Evolutionary conservation across 1,139 yeast genomes (phyloP), one percentile per base, ranked within the genome.

Genomic region (Taphrina confusa): DNA sequence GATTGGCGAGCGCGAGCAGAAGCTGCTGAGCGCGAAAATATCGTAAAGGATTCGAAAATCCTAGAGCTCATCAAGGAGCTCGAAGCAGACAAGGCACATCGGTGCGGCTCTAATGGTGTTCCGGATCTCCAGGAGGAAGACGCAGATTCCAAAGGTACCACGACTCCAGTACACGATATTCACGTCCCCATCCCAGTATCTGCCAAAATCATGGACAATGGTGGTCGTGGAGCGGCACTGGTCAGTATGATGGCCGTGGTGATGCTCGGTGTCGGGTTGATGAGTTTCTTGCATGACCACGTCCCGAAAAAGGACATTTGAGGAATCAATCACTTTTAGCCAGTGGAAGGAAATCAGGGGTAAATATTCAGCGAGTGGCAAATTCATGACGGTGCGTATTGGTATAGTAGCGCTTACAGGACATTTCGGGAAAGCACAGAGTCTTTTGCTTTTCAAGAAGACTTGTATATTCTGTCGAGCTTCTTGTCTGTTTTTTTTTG

Each of bases 181-280:
- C 23, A 22, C 27, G 5, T 39, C 11, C 11, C 27, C 44, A 39
- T 16, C 25, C 12, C 47, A 2, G 47, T 12, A 4, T 28, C 44
- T n/a, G 42, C 16, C 37, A 28, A 36, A 28, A 12, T 28, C 27
- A 23, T 12, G 27, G 33, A 27, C 16, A 25, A n/a, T 27, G 57
- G 49, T 4, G 58, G 44, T 0, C 23, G 58, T 12, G 51, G 58
- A 16, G 49, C 58, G 8, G 58, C 58, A 4, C n/a, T 54, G 22
- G 47, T 54, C 34, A 44, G 58, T n/a, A 46, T 46, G 51, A 25
- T 54, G 50, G 51, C 50, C 34, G 51, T 54, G 14, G 51, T 54
- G 31, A 46, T 54, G 51, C 44, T 54, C 18, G 58, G 58, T 8
- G 28, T 54, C n/a, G 49, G 51, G 4, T 11, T 54, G 20, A 44